These are phyloP conservation scores for Penicillium riverlandense DNA, from an alignment of 495 filamentous ascomycete genomes.

Conservation along the genomic window DNA sequence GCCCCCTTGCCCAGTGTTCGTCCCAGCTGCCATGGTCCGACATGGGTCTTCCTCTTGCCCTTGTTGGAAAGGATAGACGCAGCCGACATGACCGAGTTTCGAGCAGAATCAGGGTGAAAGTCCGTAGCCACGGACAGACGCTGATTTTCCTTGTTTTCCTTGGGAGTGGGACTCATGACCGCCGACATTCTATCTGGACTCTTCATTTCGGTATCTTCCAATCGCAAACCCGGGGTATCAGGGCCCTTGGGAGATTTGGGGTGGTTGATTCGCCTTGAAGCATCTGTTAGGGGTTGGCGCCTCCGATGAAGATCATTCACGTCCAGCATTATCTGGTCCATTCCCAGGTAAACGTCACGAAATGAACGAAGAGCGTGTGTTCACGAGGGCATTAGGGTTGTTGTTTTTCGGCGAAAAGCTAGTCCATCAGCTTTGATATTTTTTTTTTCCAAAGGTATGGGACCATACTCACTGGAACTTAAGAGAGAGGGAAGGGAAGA, in stretches of 20 bases:
- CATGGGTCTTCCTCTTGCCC: conserved; percentile 64
- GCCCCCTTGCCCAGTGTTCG: conserved; percentile 79
- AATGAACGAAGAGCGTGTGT: background rate
- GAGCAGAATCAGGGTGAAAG: conserved; percentile 46
- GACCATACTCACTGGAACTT: background rate
- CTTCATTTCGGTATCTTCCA: conserved; percentile 22
- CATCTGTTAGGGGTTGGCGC: conserved; percentile 45
- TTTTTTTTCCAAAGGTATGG: background rate
- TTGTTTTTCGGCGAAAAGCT: background rate
- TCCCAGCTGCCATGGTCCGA: conserved; percentile 87
- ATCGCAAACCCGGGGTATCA: conserved; percentile 13
- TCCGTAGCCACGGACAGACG: conserved; percentile 49
- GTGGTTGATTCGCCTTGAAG: conserved; percentile 40
- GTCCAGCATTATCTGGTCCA: conserved; percentile 16
- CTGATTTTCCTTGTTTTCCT: conserved; percentile 41
- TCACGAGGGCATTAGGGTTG: background rate
- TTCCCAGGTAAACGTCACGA: background rate
- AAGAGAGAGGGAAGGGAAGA: background rate
- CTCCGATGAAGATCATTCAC: conserved; percentile 16
- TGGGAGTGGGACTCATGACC: conserved; percentile 25
- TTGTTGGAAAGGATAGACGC: conserved; percentile 55
- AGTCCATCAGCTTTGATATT: background rate
- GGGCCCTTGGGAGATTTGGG: conserved; percentile 13
- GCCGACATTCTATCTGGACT: conserved; percentile 32
- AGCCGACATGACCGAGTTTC: conserved; percentile 67